phyloP scores from a whole-genome alignment of 257 asterid species.

The Gentiana straminea region DNA sequence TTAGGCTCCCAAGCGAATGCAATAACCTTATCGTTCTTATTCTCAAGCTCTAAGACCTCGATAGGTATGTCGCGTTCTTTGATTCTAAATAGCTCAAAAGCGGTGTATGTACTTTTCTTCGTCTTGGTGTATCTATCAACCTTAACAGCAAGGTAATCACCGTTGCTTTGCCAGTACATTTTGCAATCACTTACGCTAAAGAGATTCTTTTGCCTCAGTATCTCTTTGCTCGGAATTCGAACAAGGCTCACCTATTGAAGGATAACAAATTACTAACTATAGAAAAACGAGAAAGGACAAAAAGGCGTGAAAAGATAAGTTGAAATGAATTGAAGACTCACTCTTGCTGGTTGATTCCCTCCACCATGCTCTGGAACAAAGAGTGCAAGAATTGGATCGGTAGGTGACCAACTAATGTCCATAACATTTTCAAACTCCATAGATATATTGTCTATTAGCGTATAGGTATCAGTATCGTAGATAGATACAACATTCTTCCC shows the following conservation, averaged over 20 bases:
- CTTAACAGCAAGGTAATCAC: conserved; percentile 91
- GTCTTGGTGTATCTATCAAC: conserved; percentile 92
- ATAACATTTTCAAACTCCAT: conserved; percentile 78
- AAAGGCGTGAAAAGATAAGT: too few species aligned
- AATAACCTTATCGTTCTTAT: conserved; percentile 82
- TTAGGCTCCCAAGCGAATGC: conserved; percentile 99
- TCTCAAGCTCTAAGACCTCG: conserved; percentile 94
- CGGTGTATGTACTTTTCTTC: conserved; percentile 84
- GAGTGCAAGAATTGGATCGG: conserved; percentile 83
- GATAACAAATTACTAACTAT: not conserved
- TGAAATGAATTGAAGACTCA: conserved; percentile 12
- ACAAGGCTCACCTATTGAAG: conserved; percentile 68
- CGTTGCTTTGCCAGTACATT: conserved; percentile 98
- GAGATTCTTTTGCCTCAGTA: conserved; percentile 88
- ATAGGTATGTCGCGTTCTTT: conserved; percentile 92
- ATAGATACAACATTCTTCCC: conserved; percentile 78
- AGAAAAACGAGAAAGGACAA: too few species aligned
- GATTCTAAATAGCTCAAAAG: conserved; percentile 93
- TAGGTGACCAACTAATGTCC: conserved; percentile 91
- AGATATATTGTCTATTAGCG: conserved; percentile 82
- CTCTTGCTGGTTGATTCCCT: conserved; percentile 98
- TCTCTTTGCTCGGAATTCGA: conserved; percentile 87
- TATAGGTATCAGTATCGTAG: conserved; percentile 77
- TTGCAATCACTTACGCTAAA: conserved; percentile 93
- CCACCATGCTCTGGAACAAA: conserved; percentile 93